Base-by-base conservation (phyloP, 164 flowering plant species). In the Aristolochia fimbriata region DNA sequence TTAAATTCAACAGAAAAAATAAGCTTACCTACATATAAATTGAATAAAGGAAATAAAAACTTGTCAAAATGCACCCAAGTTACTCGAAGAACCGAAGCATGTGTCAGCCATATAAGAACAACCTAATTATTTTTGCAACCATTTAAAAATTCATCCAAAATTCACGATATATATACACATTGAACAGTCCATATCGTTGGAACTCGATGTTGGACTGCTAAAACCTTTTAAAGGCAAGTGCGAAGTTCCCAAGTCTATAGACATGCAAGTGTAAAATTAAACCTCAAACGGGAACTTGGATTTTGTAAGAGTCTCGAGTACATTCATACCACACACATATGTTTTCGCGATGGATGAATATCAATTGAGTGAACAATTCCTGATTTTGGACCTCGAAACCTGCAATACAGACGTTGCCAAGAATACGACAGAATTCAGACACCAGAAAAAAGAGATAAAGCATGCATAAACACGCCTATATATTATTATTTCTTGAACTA, bases 311-410 rank as follows among this genome's bases (percentile, higher is more conserved):
- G 65, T 27, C 30, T 27, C 3, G 21, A 61, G 37, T 43, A 58
- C 48, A 6, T 55, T 43, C 65, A 60, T 69, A 91, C 98, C 77
- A 89, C 64, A 74, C 97, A 89, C 0, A 82, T 81, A 68, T 89
- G 96, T 75, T 92, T 92, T 58, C 98, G 75, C 47, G 98, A 92
- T 62, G 94, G 87, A 73, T 86, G 96, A 62, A 92, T 81, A 67
- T 92, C 97, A 72, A 92, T 67, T 23, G 91, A 92, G 68, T 92
- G 97, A 10, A 92, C 84, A 55, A 89, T 78, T 58, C 93, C 98
- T 57, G 87, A 79, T 45, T 78, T 64, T 51, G 51, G 57, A 22
- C 80, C 77, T 58, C 63, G 74, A 68, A 66, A 64, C 88, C 91
- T 89, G 77, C 72, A 79, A 63, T 15, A 43, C 24, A 10, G 12